These are phyloP conservation scores for Penicillium vulpinum DNA, from an alignment of 2,329 filamentous ascomycete genomes.

Conservation along the genomic window DNA sequence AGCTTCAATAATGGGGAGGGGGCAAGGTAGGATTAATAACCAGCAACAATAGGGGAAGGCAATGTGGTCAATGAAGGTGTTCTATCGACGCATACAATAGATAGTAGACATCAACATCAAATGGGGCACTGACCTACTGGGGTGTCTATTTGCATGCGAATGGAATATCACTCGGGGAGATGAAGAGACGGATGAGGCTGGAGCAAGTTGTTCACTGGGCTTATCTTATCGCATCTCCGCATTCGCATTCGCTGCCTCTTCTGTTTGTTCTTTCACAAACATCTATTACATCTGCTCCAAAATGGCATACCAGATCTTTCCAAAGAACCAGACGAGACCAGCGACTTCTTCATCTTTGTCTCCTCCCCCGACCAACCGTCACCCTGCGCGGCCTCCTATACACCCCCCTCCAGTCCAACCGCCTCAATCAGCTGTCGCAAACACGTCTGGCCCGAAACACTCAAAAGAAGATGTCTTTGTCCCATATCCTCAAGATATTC, in stretches of 20 bases:
- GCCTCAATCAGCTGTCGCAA: constrained; percentile 26
- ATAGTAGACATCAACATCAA: background rate
- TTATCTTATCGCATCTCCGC: constrained; percentile 41
- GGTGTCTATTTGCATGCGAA: constrained; percentile 10
- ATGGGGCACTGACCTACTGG: constrained; percentile 19
- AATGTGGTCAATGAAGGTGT: constrained; percentile 1
- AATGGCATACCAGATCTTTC: constrained; percentile 43
- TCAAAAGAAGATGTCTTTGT: constrained; percentile 28
- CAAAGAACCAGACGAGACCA: constrained; percentile 31
- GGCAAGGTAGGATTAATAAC: constrained; percentile 2
- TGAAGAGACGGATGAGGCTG: constrained; percentile 24
- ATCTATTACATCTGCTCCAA: constrained; percentile 4
- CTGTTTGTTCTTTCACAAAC: constrained; percentile 3
- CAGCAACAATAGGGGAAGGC: constrained; percentile 12
- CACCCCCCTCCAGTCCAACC: constrained; percentile 33
- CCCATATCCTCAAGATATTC: constrained; percentile 34
- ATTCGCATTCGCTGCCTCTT: constrained; percentile 28
- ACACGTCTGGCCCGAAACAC: constrained; percentile 24
- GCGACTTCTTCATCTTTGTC: constrained; percentile 26
- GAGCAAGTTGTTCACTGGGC: constrained; percentile 23
- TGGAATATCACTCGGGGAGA: constrained; percentile 11
- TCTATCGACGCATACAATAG: background rate
- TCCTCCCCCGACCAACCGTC: constrained; percentile 15
- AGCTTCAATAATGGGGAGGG: constrained; percentile 4
- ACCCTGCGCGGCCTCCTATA: constrained; percentile 29